Base-by-base conservation (phyloP, 208 protist genomes). In the Crithidia acanthocephali region DNA sequence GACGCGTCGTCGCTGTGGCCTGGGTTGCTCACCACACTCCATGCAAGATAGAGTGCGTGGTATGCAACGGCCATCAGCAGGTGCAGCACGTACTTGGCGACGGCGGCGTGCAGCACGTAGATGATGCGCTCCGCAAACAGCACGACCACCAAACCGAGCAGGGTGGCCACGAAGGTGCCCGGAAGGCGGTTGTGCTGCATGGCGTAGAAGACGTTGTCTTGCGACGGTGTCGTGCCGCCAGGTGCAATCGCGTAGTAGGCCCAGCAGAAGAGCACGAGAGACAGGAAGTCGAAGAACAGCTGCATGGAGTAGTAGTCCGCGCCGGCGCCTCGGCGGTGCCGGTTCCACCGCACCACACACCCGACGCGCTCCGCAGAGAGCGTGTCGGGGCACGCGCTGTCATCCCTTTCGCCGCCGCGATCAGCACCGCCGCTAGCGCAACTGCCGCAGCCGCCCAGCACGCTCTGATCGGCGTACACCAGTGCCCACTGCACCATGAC, bases 101-200 rank as follows among this genome's bases (percentile, higher is more conserved):
- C 28, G 33, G 58, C 58, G 32, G 73, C 51, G 52, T 81, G 71
- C n/a, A 78, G 44, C 11, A 93, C 72, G 67, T 95, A 95, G 25
- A 93, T 59, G 42, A 93, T 68, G 32, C 90, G 83, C 57, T 95
- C 87, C 15, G 70, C 44, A 23, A 86, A 74, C 25, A 91, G 60
- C 37, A 93, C 63, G 2, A 89, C 55, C 27, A 93, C 73, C 18
- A 85, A 59, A 20, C 68, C 76, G 33, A 95, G 74, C 13, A 86
- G 53, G n/a, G 81, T 83, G 0, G 91, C 68, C 20, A 95, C 87
- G 27, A 93, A 80, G 56, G 74, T 61, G 3, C 90, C 87, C 2
- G 87, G 87, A 18, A 95, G 72, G 2, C 85, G 68, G 68, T 95
- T 87, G 23, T 87, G 76, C 64, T 84, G 61, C n/a, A 95, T 77